Evolutionary conservation across 805 yeast genomes (phyloP).

Genomic region (Candida xyloterini): DNA sequence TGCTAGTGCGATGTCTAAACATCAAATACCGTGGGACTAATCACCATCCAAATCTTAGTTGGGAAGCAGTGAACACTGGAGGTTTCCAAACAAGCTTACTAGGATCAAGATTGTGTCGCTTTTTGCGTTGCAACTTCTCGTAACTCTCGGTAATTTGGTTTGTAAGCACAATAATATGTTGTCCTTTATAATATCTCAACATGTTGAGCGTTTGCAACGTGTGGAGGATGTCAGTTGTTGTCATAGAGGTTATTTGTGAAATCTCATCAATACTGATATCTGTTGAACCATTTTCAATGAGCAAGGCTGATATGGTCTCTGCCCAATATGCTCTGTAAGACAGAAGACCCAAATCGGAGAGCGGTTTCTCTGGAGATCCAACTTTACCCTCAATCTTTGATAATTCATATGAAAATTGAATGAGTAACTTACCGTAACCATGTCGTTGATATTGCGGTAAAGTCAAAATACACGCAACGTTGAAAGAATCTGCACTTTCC

Average conservation of each 20-base stretch:
- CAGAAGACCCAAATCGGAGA: constrained; percentile 88
- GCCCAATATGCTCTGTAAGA: constrained; percentile 97
- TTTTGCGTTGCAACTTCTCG: constrained; percentile 60
- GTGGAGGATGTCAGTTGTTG: constrained; percentile 92
- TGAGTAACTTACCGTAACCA: constrained; percentile 89
- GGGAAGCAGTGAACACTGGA: constrained; percentile 94
- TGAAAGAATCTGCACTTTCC: constrained; percentile 91
- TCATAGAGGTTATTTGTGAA: constrained; percentile 84
- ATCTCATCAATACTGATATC: constrained; percentile 82
- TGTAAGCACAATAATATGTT: constrained; percentile 83
- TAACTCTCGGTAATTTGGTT: constrained; percentile 77
- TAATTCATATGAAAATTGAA: constrained; percentile 90
- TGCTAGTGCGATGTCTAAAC: constrained; percentile 58
- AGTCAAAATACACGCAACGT: constrained; percentile 95
- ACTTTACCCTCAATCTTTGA: constrained; percentile 84
- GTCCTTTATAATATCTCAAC: constrained; percentile 90
- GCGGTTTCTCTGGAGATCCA: constrained; percentile 97
- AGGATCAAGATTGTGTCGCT: constrained; percentile 75
- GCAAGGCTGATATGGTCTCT: constrained; percentile 72
- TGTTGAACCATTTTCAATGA: constrained; percentile 55
- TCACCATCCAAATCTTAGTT: constrained; percentile 93
- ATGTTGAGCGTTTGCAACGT: constrained; percentile 89
- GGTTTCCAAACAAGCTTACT: constrained; percentile 83
- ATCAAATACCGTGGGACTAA: constrained; percentile 66
- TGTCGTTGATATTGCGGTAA: constrained; percentile 94